Conservation (phyloP, 2,329 filamentous ascomycete species). For the Pyrenochaeta sp. region DNA sequence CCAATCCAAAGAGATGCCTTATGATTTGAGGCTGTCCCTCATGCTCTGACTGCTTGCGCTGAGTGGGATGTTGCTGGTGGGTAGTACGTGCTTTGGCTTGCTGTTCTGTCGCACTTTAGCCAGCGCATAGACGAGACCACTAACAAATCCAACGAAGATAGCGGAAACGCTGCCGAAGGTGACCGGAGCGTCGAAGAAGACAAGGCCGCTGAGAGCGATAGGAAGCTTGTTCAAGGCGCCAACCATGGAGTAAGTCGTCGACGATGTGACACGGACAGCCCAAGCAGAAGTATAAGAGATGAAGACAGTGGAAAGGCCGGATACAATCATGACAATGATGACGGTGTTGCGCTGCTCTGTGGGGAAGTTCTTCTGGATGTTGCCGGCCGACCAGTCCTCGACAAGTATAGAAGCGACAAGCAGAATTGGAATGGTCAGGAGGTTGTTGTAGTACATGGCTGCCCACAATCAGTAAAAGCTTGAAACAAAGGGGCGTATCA, state of each 20-base stretch:
- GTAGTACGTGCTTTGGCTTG: conserved; percentile 71
- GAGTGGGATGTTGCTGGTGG: conserved; percentile 71
- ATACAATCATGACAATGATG: conserved; percentile 89
- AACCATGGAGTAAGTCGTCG: conserved; percentile 98
- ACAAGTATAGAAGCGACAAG: conserved; percentile 79
- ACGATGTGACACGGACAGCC: conserved; percentile 97
- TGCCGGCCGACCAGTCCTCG: conserved; percentile 91
- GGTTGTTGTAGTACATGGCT: conserved; percentile 99
- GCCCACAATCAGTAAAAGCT: conserved; percentile 17
- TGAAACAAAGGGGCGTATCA: not conserved
- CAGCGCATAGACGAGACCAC: conserved; percentile 87
- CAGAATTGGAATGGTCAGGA: conserved; percentile 93
- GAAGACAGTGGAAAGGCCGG: conserved; percentile 90
- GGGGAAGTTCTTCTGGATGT: conserved; percentile 89
- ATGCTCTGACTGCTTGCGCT: conserved; percentile 92
- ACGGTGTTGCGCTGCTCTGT: conserved; percentile 78
- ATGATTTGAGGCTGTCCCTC: conserved; percentile 77
- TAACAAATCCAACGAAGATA: conserved; percentile 89
- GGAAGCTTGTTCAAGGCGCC: conserved; percentile 98
- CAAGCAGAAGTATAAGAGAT: conserved; percentile 99
- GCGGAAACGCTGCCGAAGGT: conserved; percentile 92
- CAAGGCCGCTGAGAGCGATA: conserved; percentile 86
- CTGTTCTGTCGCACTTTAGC: conserved; percentile 83
- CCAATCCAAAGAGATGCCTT: conserved; percentile 11
- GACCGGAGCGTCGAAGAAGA: conserved; percentile 95